Percentiles rank a stretch among this genome's conserved stretches.
Conservation (phyloP, 495 filamentous ascomycete genomes). For the Hyaloscypha variabilis region DNA sequence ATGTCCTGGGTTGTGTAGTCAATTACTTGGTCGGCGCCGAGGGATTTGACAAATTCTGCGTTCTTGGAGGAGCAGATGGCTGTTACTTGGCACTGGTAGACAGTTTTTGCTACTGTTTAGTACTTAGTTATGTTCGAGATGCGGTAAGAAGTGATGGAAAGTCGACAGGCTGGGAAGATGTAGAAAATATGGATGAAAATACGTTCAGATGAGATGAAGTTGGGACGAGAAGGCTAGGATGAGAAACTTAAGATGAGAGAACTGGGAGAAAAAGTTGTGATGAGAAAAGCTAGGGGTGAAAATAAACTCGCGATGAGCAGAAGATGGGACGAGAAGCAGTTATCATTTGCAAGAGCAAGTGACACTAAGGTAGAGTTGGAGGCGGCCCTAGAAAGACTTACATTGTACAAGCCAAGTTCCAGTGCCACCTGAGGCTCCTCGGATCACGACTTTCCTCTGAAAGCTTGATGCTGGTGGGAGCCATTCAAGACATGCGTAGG, state of each 20-base stretch:
- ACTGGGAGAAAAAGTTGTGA: too few species aligned
- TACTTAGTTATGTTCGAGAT: not conserved
- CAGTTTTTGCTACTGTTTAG: slow-evolving; percentile 25
- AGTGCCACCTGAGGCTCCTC: slow-evolving; percentile 27
- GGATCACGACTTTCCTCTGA: slow-evolving; percentile 22
- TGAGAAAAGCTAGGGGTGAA: too few species aligned
- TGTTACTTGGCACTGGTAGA: slow-evolving; percentile 33
- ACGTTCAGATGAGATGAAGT: too few species aligned
- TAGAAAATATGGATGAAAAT: too few species aligned
- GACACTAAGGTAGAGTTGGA: too few species aligned
- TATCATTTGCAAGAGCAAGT: not conserved
- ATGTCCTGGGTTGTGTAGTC: slow-evolving; percentile 34
- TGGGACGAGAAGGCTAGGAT: too few species aligned
- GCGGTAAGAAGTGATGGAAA: too few species aligned
- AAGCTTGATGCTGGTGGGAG: slow-evolving; percentile 15
- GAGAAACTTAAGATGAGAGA: too few species aligned
- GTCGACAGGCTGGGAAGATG: too few species aligned
- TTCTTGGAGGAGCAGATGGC: slow-evolving; percentile 35
- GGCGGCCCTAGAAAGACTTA: too few species aligned
- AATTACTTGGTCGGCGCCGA: slow-evolving; percentile 37
- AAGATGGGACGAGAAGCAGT: too few species aligned
- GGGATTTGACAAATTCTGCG: slow-evolving; percentile 26
- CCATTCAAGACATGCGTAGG: slow-evolving; percentile 44
- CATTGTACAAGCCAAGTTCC: slow-evolving; percentile 22
- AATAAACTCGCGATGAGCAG: too few species aligned